A percentile compares a stretch with the other conserved stretches of the same genome.
phyloP scores from a whole-genome alignment of 2,329 filamentous ascomycete species.

The Bretziella fagacearum region DNA sequence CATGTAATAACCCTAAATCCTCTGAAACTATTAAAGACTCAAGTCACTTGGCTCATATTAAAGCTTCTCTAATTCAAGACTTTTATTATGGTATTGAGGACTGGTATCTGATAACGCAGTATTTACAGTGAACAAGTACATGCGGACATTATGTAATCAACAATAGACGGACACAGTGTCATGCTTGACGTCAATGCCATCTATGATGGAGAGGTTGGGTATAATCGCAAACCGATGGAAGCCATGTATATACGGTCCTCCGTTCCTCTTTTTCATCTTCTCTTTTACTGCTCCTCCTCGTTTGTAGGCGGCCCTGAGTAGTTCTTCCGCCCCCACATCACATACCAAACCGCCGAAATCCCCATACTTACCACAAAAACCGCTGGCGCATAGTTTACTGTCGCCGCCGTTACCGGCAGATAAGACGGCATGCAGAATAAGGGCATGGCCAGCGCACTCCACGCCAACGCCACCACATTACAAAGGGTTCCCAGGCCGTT shows the following conservation, averaged over 20 bases:
- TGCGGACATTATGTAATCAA: slow-evolving; percentile 1
- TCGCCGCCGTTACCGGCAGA: slow-evolving; percentile 39
- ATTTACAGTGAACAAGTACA: background rate
- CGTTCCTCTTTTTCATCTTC: background rate
- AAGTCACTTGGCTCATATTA: no score
- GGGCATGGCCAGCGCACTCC: slow-evolving; percentile 51
- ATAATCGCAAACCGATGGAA: background rate
- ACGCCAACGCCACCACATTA: slow-evolving; percentile 49
- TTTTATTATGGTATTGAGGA: background rate
- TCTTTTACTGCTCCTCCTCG: background rate
- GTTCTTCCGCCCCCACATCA: slow-evolving; percentile 51
- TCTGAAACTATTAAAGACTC: no score
- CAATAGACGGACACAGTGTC: background rate
- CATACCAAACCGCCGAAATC: slow-evolving; percentile 50
- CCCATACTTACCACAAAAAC: slow-evolving; percentile 52
- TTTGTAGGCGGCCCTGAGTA: slow-evolving; percentile 45
- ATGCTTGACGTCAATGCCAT: background rate
- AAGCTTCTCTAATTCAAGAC: background rate
- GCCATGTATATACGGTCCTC: no score
- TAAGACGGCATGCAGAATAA: slow-evolving; percentile 57
- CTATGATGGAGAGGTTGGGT: background rate
- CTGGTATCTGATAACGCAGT: slow-evolving; percentile 6
- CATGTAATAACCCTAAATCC: no score
- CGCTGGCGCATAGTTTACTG: slow-evolving; percentile 58
- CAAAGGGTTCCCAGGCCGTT: slow-evolving; percentile 36